Evolutionary conservation across 2,329 filamentous ascomycete genomes (phyloP), one percentile per base, ranked within the genome.

Genomic region (Epichloe sylvatica): DNA sequence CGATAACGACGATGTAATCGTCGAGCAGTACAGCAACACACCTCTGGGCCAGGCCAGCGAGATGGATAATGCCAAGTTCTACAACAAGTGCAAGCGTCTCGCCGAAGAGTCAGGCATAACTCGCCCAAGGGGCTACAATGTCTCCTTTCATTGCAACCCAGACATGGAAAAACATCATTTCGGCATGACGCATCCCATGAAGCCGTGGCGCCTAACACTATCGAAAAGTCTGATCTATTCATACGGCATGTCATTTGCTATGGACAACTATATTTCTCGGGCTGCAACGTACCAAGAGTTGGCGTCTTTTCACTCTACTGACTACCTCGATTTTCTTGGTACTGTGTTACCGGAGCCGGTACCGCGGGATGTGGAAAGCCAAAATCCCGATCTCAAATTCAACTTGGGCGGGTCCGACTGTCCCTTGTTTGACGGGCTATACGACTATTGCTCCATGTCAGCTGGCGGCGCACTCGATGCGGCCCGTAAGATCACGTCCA

Each of bases 141-240:
- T 98, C 44, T 96, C 91, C 9, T 97, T 90, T 68, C 92, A 98
- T 66, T 88, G 89, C 69, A 96, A 96, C 61, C 86, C 90, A 1
- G 82, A 87, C 52, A 94, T 97, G 64, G 92, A 98, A 70, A 85
- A 86, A 63, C 91, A 97, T 67, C 92, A 98, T 67, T 98, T 98
- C 65, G 92, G 92, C 56, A 84, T 87, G 69, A 90, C 87, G 9
- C 92, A 98, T 71, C 92, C 92, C 19, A 98, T 98, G 92, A 98
- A 98, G 67, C 92, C 92, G 52, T 97, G 92, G 91, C 86, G 92
- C 36, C 72, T 98, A 55, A 96, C 90, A 15, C 76, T 98, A 49
- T 94, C 92, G 50, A 97, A 98, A 66, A 88, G 92, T 60, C 78
- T 98, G 44, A 88, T 98, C 55, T 83, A 94, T 63, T 85, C 88